phyloP scores from a whole-genome alignment of 352 stramenopile species.

The Globisporangium carolinianum region DNA sequence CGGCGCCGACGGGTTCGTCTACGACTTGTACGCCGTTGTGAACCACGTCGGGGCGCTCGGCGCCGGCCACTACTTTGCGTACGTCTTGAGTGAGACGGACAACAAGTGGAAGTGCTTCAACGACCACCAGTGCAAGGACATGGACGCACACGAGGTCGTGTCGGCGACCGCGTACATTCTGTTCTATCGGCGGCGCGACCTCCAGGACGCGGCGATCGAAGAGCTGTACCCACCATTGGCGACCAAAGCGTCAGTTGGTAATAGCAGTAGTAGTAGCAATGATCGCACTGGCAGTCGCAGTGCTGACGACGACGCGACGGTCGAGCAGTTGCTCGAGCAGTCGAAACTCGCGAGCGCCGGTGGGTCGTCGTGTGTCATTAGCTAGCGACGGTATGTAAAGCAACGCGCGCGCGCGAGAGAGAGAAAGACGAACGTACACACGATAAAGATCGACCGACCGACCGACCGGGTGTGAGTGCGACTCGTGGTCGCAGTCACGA shows the following conservation, averaged over 20 bases:
- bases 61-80: conserved; percentile 94
- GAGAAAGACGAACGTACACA: no score
- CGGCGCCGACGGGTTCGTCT: conserved; percentile 65
- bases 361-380: conserved; percentile 49
- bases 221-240: conserved; percentile 66
- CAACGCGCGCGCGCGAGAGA: no score
- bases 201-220: conserved; percentile 52
- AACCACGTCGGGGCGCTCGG: conserved; percentile 96
- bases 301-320: conserved; percentile 28
- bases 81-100: conserved; percentile 73
- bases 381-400: conserved; percentile 13
- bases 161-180: conserved; percentile 87
- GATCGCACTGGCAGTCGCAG: neutral
- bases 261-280: no score
- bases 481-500: no score
- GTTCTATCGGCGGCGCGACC: conserved; percentile 85
- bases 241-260: conserved; percentile 9
- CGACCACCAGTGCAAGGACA: conserved; percentile 89
- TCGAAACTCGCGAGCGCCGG: conserved; percentile 41
- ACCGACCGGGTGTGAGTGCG: no score
- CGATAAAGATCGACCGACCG: no score
- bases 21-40: conserved; percentile 96
- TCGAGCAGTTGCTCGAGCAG: conserved; percentile 66
- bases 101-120: conserved; percentile 99
- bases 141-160: conserved; percentile 83